Conservation (phyloP, 192 early-diverging fungal genomes). For the Phlyctochytrium bullatum region DNA sequence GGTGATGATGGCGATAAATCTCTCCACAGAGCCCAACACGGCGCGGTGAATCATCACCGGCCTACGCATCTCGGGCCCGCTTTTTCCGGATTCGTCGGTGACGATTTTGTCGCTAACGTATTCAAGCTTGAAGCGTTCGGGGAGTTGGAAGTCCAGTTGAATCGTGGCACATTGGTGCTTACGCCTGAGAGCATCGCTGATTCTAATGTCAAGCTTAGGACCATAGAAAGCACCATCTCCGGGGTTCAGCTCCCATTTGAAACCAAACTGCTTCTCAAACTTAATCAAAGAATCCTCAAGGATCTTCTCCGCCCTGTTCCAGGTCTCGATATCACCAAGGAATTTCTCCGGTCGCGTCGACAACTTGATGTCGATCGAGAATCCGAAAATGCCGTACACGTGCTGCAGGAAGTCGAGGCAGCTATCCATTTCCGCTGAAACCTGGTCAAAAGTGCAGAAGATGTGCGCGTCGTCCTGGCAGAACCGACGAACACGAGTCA, state of each 20-base stretch:
- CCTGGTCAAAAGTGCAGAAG: conserved; percentile 89
- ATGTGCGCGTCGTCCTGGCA: conserved; percentile 99
- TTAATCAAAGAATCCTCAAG: conserved; percentile 74
- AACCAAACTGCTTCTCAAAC: conserved; percentile 51
- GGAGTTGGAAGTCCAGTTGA: conserved; percentile 98
- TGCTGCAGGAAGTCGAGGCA: conserved; percentile 86
- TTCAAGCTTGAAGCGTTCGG: conserved; percentile 88
- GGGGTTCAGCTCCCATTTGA: conserved; percentile 83
- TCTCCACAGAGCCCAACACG: conserved; percentile 94
- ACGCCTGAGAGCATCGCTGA: conserved; percentile 89
- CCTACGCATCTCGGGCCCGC: conserved; percentile 56
- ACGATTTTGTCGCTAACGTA: conserved; percentile 70
- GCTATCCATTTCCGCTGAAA: conserved; percentile 77
- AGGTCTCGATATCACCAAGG: conserved; percentile 84
- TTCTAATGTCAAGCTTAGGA: conserved; percentile 99
- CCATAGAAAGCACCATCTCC: conserved; percentile 99
- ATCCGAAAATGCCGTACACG: conserved; percentile 93
- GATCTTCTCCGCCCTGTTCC: conserved; percentile 89
- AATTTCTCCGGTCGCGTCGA: conserved; percentile 97
- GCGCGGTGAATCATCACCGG: conserved; percentile 99
- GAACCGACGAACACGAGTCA: conserved; percentile 97
- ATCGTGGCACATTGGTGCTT: conserved; percentile 96
- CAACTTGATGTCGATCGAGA: conserved; percentile 84
- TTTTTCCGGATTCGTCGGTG: conserved; percentile 47
- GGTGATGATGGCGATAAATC: conserved; percentile 91